These are phyloP conservation scores for Aphanocladium album DNA, from an alignment of 2,329 filamentous ascomycete species.

Conservation along the genomic window DNA sequence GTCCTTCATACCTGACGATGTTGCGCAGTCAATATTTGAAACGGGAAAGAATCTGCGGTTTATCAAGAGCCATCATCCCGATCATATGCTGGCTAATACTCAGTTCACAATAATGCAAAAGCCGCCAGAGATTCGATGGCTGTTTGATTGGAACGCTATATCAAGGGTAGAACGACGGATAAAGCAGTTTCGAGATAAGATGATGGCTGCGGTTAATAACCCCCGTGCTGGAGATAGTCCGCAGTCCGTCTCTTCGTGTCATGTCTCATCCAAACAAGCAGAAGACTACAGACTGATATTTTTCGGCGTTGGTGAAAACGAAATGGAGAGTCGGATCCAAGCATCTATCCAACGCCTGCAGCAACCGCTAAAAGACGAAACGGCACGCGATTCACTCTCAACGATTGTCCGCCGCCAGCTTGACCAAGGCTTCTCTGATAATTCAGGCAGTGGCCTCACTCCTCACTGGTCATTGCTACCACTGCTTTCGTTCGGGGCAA, in stretches of 20 bases:
- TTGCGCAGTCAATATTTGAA: constrained; percentile 70
- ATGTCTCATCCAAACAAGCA: background rate
- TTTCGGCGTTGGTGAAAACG: constrained; percentile 42
- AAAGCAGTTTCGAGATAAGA: constrained; percentile 26
- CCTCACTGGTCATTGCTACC: constrained; percentile 58
- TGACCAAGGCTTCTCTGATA: constrained; percentile 21
- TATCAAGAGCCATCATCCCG: constrained; percentile 63
- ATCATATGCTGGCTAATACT: constrained; percentile 61
- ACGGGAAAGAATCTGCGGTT: constrained; percentile 72
- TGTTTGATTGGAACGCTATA: constrained; percentile 67
- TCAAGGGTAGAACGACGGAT: constrained; percentile 58
- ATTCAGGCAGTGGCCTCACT: constrained; percentile 29
- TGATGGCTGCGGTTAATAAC: constrained; percentile 22
- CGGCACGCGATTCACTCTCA: constrained; percentile 32
- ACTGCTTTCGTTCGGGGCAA: constrained; percentile 68
- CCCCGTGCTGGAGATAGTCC: background rate
- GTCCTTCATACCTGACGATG: constrained; percentile 63
- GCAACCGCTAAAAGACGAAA: constrained; percentile 25
- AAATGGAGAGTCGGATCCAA: constrained; percentile 44
- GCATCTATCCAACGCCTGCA: constrained; percentile 45
- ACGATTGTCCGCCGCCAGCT: constrained; percentile 37
- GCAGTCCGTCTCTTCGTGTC: background rate
- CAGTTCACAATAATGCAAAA: constrained; percentile 40
- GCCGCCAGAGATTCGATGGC: constrained; percentile 60
- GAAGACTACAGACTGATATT: constrained; percentile 29